These are phyloP conservation scores for Paecilomyces niveus DNA, from an alignment of 2,329 filamentous ascomycete species.

Conservation along the genomic window DNA sequence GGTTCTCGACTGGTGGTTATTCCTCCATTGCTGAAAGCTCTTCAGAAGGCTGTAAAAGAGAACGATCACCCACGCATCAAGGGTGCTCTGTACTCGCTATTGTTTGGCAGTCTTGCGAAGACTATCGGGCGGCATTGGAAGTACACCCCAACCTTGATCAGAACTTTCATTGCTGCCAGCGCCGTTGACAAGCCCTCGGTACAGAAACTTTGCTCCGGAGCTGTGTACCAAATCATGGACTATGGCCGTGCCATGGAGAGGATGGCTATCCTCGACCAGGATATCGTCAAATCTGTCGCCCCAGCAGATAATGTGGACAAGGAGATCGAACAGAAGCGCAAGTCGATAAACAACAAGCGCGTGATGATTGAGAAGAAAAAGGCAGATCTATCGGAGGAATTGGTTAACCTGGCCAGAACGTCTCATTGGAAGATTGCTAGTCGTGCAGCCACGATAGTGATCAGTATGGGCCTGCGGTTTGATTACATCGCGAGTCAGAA, in stretches of 20 bases:
- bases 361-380: conserved; percentile 78
- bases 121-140: conserved; percentile 90
- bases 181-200: conserved; percentile 91
- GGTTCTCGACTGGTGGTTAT: conserved; percentile 85
- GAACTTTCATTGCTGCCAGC: conserved; percentile 81
- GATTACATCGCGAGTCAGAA: conserved; percentile 74
- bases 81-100: conserved; percentile 81
- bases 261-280: conserved; percentile 72
- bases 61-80: conserved; percentile 90
- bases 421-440: conserved; percentile 97
- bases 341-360: conserved; percentile 68
- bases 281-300: conserved; percentile 63
- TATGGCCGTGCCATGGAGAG: conserved; percentile 84
- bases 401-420: conserved; percentile 67
- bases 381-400: conserved; percentile 67
- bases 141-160: conserved; percentile 83
- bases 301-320: conserved; percentile 58
- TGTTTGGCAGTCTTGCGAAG: conserved; percentile 83
- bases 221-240: conserved; percentile 79
- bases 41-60: conserved; percentile 69
- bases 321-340: conserved; percentile 53
- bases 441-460: conserved; percentile 80
- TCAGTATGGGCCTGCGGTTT: conserved; percentile 87
- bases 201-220: conserved; percentile 75
- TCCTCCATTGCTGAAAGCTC: conserved; percentile 70